phyloP scores from a whole-genome alignment of 2,329 filamentous ascomycete species.

The Calonectria montana region DNA sequence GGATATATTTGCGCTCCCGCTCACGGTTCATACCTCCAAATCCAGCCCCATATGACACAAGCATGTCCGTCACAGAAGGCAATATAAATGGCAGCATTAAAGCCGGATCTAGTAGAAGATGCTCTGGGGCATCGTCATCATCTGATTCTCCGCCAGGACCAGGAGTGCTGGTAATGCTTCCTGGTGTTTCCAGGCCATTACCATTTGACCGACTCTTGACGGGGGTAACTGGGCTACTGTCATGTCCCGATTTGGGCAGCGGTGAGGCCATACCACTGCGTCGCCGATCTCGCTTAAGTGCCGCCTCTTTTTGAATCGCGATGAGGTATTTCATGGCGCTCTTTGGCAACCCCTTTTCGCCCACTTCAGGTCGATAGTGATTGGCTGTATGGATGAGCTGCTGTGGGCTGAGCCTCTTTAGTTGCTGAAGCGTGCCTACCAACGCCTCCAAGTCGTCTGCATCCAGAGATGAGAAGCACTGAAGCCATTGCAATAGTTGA shows the following conservation, averaged over 20 bases:
- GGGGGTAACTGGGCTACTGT: conserved; percentile 59
- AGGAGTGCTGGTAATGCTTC: conserved; percentile 55
- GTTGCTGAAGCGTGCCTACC: conserved; percentile 87
- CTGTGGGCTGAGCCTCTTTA: conserved; percentile 85
- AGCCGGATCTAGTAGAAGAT: conserved; percentile 87
- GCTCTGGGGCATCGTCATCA: conserved; percentile 76
- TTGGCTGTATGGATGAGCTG: conserved; percentile 93
- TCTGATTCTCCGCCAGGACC: conserved; percentile 56
- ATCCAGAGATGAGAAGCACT: conserved; percentile 94
- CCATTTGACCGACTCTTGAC: conserved; percentile 54
- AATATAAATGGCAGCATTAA: conserved; percentile 95
- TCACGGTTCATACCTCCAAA: conserved; percentile 94
- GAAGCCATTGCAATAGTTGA: conserved; percentile 95
- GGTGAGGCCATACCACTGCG: conserved; percentile 60
- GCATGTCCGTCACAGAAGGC: conserved; percentile 96
- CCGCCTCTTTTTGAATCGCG: conserved; percentile 80
- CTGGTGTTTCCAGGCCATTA: conserved; percentile 56
- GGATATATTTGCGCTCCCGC: conserved; percentile 93
- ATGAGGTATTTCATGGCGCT: conserved; percentile 88
- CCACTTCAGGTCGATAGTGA: conserved; percentile 94
- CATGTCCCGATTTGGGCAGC: conserved; percentile 47
- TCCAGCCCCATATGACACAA: conserved; percentile 92
- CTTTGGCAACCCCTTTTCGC: conserved; percentile 91
- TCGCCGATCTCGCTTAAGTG: conserved; percentile 66
- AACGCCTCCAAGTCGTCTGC: conserved; percentile 88